Evolutionary conservation across 2,329 filamentous ascomycete genomes (phyloP).

Genomic region (Eutypella sp.): DNA sequence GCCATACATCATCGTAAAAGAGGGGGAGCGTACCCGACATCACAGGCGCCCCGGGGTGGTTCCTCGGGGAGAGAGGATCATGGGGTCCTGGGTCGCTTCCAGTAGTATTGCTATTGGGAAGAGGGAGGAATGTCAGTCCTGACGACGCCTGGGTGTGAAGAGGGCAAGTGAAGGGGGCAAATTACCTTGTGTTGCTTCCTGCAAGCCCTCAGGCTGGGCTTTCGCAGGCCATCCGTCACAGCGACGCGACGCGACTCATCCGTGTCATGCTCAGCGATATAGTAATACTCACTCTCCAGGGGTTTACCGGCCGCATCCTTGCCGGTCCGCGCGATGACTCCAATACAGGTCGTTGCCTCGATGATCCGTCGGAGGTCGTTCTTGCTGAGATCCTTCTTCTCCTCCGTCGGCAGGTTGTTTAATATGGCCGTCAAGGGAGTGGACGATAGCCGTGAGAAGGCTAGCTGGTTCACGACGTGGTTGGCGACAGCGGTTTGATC

Average conservation of each 20-base stretch:
- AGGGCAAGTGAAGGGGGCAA: not conserved
- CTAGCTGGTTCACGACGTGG: conserved; percentile 91
- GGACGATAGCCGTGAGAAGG: conserved; percentile 87
- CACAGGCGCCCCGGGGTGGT: not conserved
- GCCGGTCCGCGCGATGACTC: conserved; percentile 82
- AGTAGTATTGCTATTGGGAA: conserved; percentile 61
- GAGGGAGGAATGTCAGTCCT: conserved; percentile 21
- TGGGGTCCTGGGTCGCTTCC: conserved; percentile 60
- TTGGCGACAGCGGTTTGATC: conserved; percentile 58
- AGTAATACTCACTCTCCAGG: conserved; percentile 96
- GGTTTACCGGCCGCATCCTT: conserved; percentile 94
- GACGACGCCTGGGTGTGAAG: conserved; percentile 10
- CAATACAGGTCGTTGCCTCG: conserved; percentile 71
- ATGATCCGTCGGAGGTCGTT: conserved; percentile 66
- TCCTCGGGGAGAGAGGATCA: conserved; percentile 26
- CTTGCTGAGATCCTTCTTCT: conserved; percentile 54
- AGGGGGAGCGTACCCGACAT: no score
- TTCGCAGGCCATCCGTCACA: conserved; percentile 79
- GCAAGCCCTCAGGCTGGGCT: conserved; percentile 83
- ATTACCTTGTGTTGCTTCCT: conserved; percentile 95
- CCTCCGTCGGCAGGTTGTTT: conserved; percentile 70
- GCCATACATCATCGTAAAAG: not conserved
- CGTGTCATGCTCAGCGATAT: conserved; percentile 79
- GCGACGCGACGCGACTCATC: conserved; percentile 75
- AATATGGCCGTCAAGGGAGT: conserved; percentile 87